Conservation (phyloP, 805 yeast species). For the Candida hispaniensis region DNA sequence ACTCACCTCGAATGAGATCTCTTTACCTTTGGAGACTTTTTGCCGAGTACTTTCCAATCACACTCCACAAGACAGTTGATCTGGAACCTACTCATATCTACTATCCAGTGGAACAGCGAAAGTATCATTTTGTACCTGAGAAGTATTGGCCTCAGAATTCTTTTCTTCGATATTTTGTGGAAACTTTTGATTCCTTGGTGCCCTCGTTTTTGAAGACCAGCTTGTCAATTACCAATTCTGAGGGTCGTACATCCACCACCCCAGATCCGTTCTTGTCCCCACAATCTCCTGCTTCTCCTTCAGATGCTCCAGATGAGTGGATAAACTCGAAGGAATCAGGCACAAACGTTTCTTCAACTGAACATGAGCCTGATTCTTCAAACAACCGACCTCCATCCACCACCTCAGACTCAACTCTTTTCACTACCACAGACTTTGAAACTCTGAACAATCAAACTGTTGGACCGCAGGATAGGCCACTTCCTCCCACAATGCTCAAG, state of each 20-base stretch:
- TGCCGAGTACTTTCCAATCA: slow-evolving; percentile 70
- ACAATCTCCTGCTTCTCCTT: slow-evolving; percentile 12
- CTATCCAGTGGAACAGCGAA: slow-evolving; percentile 12
- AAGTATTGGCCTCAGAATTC: slow-evolving; percentile 9
- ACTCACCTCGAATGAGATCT: slow-evolving; percentile 47
- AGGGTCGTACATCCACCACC: slow-evolving; percentile 2
- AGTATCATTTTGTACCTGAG: slow-evolving; percentile 10
- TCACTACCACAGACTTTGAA: too few relatives aligned
- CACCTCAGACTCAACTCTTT: slow-evolving; percentile 9
- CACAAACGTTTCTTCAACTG: slow-evolving; percentile 5
- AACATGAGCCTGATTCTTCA: slow-evolving; percentile 1
- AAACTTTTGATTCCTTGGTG: slow-evolving; percentile 8
- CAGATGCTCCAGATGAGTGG: slow-evolving; percentile 14
- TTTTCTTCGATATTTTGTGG: slow-evolving; percentile 2
- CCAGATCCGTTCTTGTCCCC: slow-evolving; percentile 15
- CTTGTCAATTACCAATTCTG: slow-evolving; percentile 9
- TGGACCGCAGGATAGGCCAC: slow-evolving; percentile 30
- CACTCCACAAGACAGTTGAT: slow-evolving; percentile 53
- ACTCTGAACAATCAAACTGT: slow-evolving; percentile 12
- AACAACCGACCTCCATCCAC: slow-evolving; percentile 8
- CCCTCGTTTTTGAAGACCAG: slow-evolving; percentile 10
- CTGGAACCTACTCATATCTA: slow-evolving; percentile 50
- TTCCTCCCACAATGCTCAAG: slow-evolving; percentile 30
- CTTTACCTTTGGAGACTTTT: slow-evolving; percentile 58
- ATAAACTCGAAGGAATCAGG: slow-evolving; percentile 11